Evolutionary conservation across 2,329 filamentous ascomycete species (phyloP), one percentile per base, ranked within the genome.

Genomic region (Botrytis sinoallii): DNA sequence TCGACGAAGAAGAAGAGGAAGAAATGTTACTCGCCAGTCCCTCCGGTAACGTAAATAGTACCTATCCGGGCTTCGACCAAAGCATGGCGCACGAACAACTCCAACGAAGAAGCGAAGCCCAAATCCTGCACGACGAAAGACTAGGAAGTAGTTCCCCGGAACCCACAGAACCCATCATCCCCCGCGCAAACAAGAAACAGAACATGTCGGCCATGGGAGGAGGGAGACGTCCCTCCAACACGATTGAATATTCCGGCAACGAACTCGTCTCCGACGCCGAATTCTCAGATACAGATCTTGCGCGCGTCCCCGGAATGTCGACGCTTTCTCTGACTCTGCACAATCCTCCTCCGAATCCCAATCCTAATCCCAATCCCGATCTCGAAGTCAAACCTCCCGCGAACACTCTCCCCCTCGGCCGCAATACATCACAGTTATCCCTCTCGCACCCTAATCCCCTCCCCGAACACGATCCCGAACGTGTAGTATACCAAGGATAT

Each of bases 401-500:
- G 66, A 69, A 78, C 14, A 76, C 77, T 42, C 80, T 81, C 48
- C 82, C 83, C 55, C 82, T 81, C 65, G 82, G 82, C 69, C 86
- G 88, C 64, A 92, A 91, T 71, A 80, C 85, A 14, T 92, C 89
- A 81, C 91, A 93, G 79, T 82, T 87, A 70, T 92, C 90, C 78
- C 89, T 86, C 70, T 82, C 85, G 77, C 84, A 84, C 16, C 38
- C 52, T 0, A 29, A 32, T 6, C 63, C 71, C 12, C 59, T 66
- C 18, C 66, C 48, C 6, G 87, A 91, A 72, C 85, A 87, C 72
- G 93, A 96, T 76, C 90, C 92, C 0, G 95, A 97, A 81, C 91
- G 95, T 40, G 92, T 98, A n/a, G 88, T 98, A 63, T 97, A 93
- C 88, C 94, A 98, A 81, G 95, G 95, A 70, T 95, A 94, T 87